A percentile compares a stretch with the other conserved stretches of the same genome.
Evolutionary conservation across 306 rosid species (phyloP).

Genomic region (Cicer bijugum): DNA sequence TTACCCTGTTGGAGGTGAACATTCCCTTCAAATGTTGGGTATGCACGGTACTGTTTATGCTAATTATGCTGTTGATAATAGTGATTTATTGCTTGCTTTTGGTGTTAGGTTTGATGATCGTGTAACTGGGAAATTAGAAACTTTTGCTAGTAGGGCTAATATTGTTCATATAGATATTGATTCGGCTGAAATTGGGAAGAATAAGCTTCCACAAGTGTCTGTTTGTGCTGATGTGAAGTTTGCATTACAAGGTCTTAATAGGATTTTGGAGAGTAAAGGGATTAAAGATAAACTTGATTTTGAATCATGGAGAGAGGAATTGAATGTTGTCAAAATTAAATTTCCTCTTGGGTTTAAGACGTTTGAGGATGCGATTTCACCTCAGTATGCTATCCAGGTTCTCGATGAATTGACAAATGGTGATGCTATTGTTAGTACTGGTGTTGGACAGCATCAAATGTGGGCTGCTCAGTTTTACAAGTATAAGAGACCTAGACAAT

Average conservation of each 20-base stretch:
- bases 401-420: slow-evolving; percentile 88
- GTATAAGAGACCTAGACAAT: slow-evolving; percentile 77
- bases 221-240: slow-evolving; percentile 76
- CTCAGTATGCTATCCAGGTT: slow-evolving; percentile 79
- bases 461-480: slow-evolving; percentile 93
- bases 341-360: slow-evolving; percentile 74
- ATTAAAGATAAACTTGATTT: slow-evolving; percentile 53
- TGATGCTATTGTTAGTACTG: slow-evolving; percentile 78
- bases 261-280: slow-evolving; percentile 53
- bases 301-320: slow-evolving; percentile 73
- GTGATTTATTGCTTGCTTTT: slow-evolving; percentile 82
- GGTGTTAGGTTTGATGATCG: slow-evolving; percentile 97
- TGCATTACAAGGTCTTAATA: slow-evolving; percentile 70
- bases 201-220: slow-evolving; percentile 82
- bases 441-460: slow-evolving; percentile 94
- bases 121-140: slow-evolving; percentile 87
- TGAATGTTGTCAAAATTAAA: slow-evolving; percentile 68
- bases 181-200: slow-evolving; percentile 93
- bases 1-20: slow-evolving; percentile 52
- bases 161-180: slow-evolving; percentile 92
- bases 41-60: slow-evolving; percentile 96
- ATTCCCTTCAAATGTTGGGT: slow-evolving; percentile 86
- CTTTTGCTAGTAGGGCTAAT: slow-evolving; percentile 86
- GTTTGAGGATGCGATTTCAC: slow-evolving; percentile 71
- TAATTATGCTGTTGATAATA: slow-evolving; percentile 80